Percentiles rank a stretch among this genome's conserved stretches.
These are phyloP conservation scores for Cladosporium phlei DNA, from an alignment of 2,329 filamentous ascomycete species.

Conservation along the genomic window DNA sequence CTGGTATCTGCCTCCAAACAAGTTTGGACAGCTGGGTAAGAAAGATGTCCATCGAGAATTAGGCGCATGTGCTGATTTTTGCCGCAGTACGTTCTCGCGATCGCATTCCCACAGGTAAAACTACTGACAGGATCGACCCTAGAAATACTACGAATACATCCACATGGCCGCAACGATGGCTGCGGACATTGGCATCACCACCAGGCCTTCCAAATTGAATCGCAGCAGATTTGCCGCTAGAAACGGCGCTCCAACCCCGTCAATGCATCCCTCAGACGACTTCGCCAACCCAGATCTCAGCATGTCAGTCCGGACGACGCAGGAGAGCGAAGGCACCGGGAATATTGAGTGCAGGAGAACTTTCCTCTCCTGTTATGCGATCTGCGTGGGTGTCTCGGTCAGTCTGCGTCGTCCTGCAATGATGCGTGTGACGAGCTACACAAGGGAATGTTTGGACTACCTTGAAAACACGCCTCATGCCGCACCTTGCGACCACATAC, in stretches of 20 bases:
- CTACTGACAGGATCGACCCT: too few species aligned
- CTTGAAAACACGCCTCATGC: conserved; percentile 53
- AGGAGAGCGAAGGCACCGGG: conserved; percentile 44
- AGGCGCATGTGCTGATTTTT: too few species aligned
- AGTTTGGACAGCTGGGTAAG: conserved; percentile 31
- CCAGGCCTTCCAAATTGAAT: conserved; percentile 13
- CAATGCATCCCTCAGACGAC: conserved; percentile 24
- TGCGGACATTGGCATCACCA: conserved; percentile 38
- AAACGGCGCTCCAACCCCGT: not conserved
- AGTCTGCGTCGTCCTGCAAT: conserved; percentile 58
- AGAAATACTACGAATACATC: conserved; percentile 49
- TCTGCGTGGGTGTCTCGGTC: conserved; percentile 57
- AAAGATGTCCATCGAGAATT: too few species aligned
- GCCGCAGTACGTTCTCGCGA: not conserved
- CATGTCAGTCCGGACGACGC: conserved; percentile 19
- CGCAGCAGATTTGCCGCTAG: conserved; percentile 15
- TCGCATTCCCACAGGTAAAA: too few species aligned
- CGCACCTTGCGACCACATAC: conserved; percentile 52
- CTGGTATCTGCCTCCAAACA: conserved; percentile 48
- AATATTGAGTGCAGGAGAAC: conserved; percentile 53
- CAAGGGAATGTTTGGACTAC: conserved; percentile 56
- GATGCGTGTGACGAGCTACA: conserved; percentile 57
- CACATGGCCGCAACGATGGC: conserved; percentile 51
- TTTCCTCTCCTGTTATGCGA: conserved; percentile 57
- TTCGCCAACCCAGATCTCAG: conserved; percentile 24